These are phyloP conservation scores for Excoecaria agallocha DNA, from an alignment of 345 rosid species.

Conservation along the genomic window DNA sequence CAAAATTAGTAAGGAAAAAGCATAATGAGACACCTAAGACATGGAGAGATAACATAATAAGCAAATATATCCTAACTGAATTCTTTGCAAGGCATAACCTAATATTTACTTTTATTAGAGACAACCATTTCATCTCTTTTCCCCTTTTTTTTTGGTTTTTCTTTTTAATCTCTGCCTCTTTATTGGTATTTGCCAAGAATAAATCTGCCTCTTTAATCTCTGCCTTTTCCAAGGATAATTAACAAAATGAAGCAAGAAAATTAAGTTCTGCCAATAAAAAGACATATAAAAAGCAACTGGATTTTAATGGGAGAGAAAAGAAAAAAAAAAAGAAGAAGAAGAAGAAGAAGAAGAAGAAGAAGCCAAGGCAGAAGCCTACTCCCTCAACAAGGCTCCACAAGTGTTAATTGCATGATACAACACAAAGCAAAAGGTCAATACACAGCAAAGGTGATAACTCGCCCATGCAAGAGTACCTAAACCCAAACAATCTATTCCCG, in stretches of 20 bases:
- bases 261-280: neutral
- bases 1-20: neutral
- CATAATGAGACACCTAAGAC: slow-evolving; percentile 17
- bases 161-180: neutral
- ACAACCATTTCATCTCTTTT: neutral
- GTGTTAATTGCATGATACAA: neutral
- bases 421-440: neutral
- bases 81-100: neutral
- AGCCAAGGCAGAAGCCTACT: neutral
- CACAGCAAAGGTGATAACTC: neutral
- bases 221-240: neutral
- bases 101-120: neutral
- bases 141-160: neutral
- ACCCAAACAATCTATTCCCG: neutral
- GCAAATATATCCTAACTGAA: neutral
- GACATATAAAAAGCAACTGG: neutral
- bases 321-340: too few species aligned
- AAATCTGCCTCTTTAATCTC: neutral
- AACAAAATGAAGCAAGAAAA: neutral
- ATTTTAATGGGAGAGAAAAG: neutral
- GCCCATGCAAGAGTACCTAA: neutral
- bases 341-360: neutral
- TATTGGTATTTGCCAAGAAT: neutral
- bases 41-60: neutral
- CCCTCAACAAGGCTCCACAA: neutral